Conservation (phyloP, 192 early-diverging fungal species). For the Diversispora epigaea region DNA sequence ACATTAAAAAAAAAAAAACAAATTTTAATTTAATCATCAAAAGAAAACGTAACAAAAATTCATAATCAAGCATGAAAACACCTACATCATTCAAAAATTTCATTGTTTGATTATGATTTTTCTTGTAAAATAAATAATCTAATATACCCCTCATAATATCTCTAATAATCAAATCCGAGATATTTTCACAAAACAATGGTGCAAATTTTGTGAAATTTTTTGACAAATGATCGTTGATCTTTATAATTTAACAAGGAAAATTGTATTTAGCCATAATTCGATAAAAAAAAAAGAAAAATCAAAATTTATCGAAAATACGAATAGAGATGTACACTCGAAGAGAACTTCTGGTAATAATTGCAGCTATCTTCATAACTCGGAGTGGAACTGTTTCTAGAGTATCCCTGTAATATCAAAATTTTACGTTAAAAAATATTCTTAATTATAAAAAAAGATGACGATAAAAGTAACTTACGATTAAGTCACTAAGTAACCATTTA, state of each 20-base stretch:
- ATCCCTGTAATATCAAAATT: constrained; percentile 11
- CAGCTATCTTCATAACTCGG: neutral
- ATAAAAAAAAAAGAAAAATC: neutral
- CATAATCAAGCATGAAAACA: neutral
- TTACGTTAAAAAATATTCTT: neutral
- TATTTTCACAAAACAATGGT: neutral
- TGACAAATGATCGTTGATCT: constrained; percentile 22
- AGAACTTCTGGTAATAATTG: constrained; percentile 9
- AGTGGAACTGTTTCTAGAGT: neutral
- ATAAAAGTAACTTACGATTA: constrained; percentile 25
- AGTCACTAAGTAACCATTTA: constrained; percentile 11
- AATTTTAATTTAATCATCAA: neutral
- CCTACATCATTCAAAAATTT: constrained; percentile 2
- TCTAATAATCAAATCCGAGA: neutral
- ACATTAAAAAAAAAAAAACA: neutral
- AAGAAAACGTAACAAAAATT: neutral
- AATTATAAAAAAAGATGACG: neutral
- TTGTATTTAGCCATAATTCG: neutral
- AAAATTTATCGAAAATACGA: too few relatives aligned
- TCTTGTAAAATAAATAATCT: neutral
- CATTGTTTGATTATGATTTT: neutral
- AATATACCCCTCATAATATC: neutral
- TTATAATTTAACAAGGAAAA: neutral
- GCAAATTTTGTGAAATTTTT: neutral
- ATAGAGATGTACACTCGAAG: neutral